Evolutionary conservation across 2,329 filamentous ascomycete genomes (phyloP).

Genomic region (Penicillium sp.): DNA sequence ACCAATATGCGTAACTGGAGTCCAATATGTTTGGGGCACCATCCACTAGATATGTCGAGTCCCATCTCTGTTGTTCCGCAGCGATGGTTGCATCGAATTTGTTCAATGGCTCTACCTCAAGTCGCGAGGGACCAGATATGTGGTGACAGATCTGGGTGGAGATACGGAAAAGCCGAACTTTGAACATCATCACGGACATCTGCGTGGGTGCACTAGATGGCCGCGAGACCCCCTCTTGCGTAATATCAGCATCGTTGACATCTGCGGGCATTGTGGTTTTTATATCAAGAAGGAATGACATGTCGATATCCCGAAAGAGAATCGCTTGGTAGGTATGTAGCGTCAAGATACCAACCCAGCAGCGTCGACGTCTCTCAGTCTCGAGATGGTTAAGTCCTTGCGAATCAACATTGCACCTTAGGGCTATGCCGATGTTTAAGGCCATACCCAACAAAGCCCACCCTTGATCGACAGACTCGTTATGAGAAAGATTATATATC

Average conservation of each 20-base stretch:
- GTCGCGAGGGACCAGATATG: conserved; percentile 7
- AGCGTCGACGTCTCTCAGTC: conserved; percentile 28
- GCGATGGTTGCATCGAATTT: conserved; percentile 15
- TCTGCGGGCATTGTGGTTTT: conserved; percentile 21
- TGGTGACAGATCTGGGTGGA: conserved; percentile 26
- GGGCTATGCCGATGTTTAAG: conserved; percentile 29
- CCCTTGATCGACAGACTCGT: conserved; percentile 22
- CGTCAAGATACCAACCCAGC: conserved; percentile 33
- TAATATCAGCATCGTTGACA: conserved; percentile 25
- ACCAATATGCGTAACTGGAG: conserved; percentile 26
- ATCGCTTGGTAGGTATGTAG: conserved; percentile 34
- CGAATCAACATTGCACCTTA: conserved; percentile 29
- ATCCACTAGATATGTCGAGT: conserved; percentile 13
- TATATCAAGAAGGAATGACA: conserved; percentile 25
- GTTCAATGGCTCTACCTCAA: conserved; percentile 7
- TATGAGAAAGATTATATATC: conserved; percentile 30
- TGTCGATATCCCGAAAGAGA: conserved; percentile 21
- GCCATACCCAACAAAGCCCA: conserved; percentile 33
- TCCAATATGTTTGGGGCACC: conserved; percentile 19
- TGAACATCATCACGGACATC: conserved; percentile 33
- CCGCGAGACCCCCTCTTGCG: conserved; percentile 1
- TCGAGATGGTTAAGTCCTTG: conserved; percentile 19
- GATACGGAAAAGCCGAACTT: conserved; percentile 29
- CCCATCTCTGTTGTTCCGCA: conserved; percentile 20
- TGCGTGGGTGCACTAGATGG: conserved; percentile 25